A percentile compares a stretch with the other conserved stretches of the same genome.
phyloP scores from a whole-genome alignment of 345 rosid species.

The Carallia pectinifolia region DNA sequence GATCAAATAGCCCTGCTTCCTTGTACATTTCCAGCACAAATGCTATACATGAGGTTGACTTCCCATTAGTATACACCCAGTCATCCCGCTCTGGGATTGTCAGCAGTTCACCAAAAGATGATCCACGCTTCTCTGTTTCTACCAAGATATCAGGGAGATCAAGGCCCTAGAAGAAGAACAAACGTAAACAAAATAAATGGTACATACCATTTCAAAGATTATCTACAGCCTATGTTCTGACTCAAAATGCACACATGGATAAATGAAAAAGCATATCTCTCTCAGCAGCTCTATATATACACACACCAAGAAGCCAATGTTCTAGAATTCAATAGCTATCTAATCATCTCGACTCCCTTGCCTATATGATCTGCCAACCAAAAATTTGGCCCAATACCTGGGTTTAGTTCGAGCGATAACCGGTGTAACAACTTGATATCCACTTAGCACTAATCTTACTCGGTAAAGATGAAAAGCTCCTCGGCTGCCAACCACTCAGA shows the following conservation, averaged over 20 bases:
- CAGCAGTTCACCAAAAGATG: conserved; percentile 77
- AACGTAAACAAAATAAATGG: conserved; percentile 1
- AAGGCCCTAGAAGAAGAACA: conserved; percentile 54
- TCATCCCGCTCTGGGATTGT: conserved; percentile 93
- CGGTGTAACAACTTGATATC: too few species aligned
- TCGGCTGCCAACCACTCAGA: background rate
- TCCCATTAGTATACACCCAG: conserved; percentile 90
- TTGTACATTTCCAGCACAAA: conserved; percentile 93
- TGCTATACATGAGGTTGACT: conserved; percentile 87
- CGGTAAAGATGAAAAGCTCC: background rate
- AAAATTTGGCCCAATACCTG: background rate
- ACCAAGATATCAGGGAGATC: conserved; percentile 77
- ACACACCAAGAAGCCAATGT: background rate
- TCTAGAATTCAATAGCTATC: background rate
- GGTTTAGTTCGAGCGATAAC: background rate
- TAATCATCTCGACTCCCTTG: conserved; percentile 1
- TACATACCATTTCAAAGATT: conserved; percentile 4
- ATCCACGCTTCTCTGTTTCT: conserved; percentile 82
- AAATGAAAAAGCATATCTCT: too few species aligned
- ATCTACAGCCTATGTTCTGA: background rate
- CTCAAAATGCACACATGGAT: background rate
- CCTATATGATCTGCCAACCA: background rate
- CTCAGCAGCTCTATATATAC: background rate
- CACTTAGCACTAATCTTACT: too few species aligned
- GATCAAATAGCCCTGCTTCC: conserved; percentile 84